These are phyloP conservation scores for Madurella mycetomatis DNA, from an alignment of 2,329 filamentous ascomycete genomes.

Conservation along the genomic window DNA sequence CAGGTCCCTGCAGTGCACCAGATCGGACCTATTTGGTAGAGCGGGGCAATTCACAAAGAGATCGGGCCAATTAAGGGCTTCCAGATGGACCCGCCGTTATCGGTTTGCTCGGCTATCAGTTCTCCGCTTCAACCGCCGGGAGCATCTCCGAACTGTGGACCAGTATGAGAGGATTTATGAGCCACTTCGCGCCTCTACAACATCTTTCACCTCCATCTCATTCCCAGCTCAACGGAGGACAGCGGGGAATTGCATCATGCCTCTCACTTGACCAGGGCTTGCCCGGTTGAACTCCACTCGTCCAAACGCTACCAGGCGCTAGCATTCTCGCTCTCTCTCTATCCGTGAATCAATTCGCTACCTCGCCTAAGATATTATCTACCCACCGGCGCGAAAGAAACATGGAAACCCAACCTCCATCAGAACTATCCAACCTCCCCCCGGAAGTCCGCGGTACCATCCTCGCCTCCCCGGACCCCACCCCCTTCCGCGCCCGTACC, in stretches of 20 bases:
- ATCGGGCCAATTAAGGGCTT: too few relatives aligned
- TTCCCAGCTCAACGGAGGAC: too few relatives aligned
- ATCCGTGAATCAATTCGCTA: too few relatives aligned
- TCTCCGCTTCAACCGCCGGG: too few relatives aligned
- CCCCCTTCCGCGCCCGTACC: constrained; percentile 72
- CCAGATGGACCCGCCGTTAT: not conserved
- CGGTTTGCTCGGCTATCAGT: not conserved
- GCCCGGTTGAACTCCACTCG: not conserved
- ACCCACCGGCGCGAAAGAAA: too few relatives aligned
- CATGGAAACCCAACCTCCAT: constrained; percentile 7
- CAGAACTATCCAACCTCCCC: constrained; percentile 15
- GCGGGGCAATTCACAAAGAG: too few relatives aligned
- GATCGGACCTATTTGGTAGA: too few relatives aligned
- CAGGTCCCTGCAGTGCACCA: too few relatives aligned
- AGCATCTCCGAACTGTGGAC: too few relatives aligned
- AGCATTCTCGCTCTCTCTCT: not conserved
- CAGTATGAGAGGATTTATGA: constrained; percentile 10
- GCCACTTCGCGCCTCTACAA: constrained; percentile 2
- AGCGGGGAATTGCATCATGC: not conserved
- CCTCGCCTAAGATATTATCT: too few relatives aligned
- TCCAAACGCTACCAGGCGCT: not conserved
- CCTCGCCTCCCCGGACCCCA: constrained; percentile 26
- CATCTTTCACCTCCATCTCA: not conserved
- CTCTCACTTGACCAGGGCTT: not conserved
- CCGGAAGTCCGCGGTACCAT: constrained; percentile 16